Base-by-base conservation (phyloP, 148 eudicot species). In the Diospyros kaki region DNA sequence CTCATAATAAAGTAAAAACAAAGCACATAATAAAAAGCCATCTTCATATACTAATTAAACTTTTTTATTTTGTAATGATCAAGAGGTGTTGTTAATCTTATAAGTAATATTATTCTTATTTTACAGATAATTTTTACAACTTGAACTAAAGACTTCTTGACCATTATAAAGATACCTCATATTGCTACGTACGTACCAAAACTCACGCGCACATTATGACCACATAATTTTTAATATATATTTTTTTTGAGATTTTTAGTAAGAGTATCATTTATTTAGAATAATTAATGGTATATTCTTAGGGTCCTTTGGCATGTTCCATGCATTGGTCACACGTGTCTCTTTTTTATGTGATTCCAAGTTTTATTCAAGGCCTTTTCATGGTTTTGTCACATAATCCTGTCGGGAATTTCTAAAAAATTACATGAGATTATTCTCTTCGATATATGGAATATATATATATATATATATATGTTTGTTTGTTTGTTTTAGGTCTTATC, bases 261-360 rank as follows among this genome's bases (percentile, higher is more conserved):
- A 48, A 48, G 8, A 48, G 52, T 68, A 76, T 76, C 78, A 58
- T 28, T 28, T 28, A 28, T 28, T 28, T 28, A 28, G 28, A 28
- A 28, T 28, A 28, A 28, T 28, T 28, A 28, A 28, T n/a, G 18
- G 78, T 58, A 76, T 76, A 76, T 76, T 76, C 78, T 58, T 59
- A 12, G 18, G 17, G 18, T 5, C 11, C 28, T 5, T 17, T 61
- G 9, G 9, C 28, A 5, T 9, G 38, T 18, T 28, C 28, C 28
- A 28, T 28, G 28, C 28, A 28, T 28, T 28, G 42, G 38, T 59
- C 17, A 59, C 63, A 59, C 63, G 40, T 75, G 42, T 66, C 64
- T 5, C 40, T 75, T 75, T 75, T 28, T 28, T 28, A 28, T 28
- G 28, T 28, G 28, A 43, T 66, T 65, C 77, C 71, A 52, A 11